Conservation (phyloP, 352 stramenopile species). For the Phytophthora ramorum region DNA sequence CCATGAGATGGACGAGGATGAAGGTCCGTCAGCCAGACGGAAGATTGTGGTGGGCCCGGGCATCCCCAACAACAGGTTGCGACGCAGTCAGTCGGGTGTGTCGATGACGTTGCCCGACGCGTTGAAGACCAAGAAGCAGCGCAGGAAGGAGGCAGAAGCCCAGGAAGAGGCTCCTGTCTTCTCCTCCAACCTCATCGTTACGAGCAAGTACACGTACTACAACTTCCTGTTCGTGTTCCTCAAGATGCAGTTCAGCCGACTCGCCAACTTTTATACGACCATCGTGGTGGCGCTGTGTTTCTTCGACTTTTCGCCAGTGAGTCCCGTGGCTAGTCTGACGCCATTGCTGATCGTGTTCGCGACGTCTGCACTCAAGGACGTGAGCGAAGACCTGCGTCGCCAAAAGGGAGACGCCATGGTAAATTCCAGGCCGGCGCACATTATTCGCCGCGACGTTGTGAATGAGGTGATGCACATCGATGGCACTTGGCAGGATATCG, state of each 20-base stretch:
- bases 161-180: slow-evolving; percentile 49
- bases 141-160: slow-evolving; percentile 29
- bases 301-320: slow-evolving; percentile 88
- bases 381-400: slow-evolving; percentile 81
- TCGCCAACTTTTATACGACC: slow-evolving; percentile 91
- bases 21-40: slow-evolving; percentile 43
- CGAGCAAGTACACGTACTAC: slow-evolving; percentile 93
- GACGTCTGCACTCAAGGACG: slow-evolving; percentile 88
- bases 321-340: slow-evolving; percentile 82
- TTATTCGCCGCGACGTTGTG: slow-evolving; percentile 67
- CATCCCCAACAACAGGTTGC: slow-evolving; percentile 23
- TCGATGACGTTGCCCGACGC: slow-evolving; percentile 22
- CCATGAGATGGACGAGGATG: slow-evolving; percentile 47
- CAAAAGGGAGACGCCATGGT: slow-evolving; percentile 82
- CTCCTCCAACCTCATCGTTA: slow-evolving; percentile 81
- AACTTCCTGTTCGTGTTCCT: slow-evolving; percentile 92
- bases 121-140: slow-evolving; percentile 41
- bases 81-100: slow-evolving; percentile 33
- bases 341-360: slow-evolving; percentile 90
- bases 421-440: slow-evolving; percentile 80
- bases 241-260: slow-evolving; percentile 91
- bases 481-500: slow-evolving; percentile 84
- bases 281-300: slow-evolving; percentile 92
- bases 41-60: slow-evolving; percentile 54
- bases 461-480: slow-evolving; percentile 74